These are phyloP conservation scores for slime mould (Dictyostelium discoideum) DNA, from an alignment of 78 protist genomes.

Conservation along the genomic window DNA sequence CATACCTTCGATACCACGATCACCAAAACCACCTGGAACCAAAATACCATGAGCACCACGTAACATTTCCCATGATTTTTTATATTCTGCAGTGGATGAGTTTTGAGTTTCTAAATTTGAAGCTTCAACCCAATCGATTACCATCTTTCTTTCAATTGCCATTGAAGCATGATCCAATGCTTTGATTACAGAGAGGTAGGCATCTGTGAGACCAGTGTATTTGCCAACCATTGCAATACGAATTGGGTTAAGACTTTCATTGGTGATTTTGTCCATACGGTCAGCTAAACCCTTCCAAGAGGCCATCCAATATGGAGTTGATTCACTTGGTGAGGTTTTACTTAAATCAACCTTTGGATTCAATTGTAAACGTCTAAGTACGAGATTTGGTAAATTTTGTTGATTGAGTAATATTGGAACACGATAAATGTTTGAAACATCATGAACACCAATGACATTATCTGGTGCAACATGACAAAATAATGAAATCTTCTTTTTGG, in stretches of 20 bases:
- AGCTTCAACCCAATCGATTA: constrained; percentile 86
- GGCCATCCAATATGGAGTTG: constrained; percentile 53
- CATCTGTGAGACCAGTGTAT: constrained; percentile 94
- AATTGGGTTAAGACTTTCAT: constrained; percentile 51
- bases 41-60: constrained; percentile 91
- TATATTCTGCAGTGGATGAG: not conserved
- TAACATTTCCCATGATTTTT: constrained; percentile 71
- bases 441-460: constrained; percentile 90
- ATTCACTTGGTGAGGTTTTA: not conserved
- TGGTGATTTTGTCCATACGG: constrained; percentile 58
- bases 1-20: constrained; percentile 96
- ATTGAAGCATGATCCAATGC: constrained; percentile 93
- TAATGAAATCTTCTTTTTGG: constrained; percentile 87
- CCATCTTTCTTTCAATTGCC: constrained; percentile 80
- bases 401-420: constrained; percentile 92
- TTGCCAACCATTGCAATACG: constrained; percentile 93
- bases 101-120: constrained; percentile 46
- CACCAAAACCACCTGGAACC: constrained; percentile 99
- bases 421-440: constrained; percentile 92
- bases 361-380: constrained; percentile 45
- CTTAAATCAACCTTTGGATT: constrained; percentile 32
- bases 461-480: constrained; percentile 94
- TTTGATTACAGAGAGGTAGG: constrained; percentile 93
- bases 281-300: constrained; percentile 79
- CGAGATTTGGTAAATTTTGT: constrained; percentile 48